Base-by-base conservation (phyloP, 306 rosid genomes). In the Trifolium subterraneum region DNA sequence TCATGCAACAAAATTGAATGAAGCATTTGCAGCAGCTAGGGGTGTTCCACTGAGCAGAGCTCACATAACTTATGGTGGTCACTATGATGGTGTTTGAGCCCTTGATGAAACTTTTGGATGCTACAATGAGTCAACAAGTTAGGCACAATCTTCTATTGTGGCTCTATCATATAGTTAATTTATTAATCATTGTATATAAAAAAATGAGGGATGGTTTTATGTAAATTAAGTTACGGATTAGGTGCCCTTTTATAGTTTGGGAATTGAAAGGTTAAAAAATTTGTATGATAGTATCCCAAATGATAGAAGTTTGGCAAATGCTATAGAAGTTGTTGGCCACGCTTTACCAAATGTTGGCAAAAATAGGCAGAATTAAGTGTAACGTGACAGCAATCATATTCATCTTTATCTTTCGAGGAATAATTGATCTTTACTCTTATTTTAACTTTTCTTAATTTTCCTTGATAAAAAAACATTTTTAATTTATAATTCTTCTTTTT, bases 11-110 rank as follows among this genome's bases (percentile, higher is more conserved):
- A 88, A 82, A 76, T 62, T 87, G 83, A 91, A 91, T 73, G 97
- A 84, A 64, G 90, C 90, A 66, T 78, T 88, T 39, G 74, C 97
- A 62, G 88, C 88, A 9, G 82, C 36, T 13, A 86, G 85, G 77
- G 93, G 88, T 22, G 81, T 86, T 64, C 91, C 88, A 52, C 45
- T 87, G 15, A 73, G 55, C 68, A 85, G 91, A 71, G 97, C 96
- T 68, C 92, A 82, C 44, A 86, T 91, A 38, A 89, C 92, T 31
- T 82, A 33, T 70, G 92, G 93, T 35, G 96, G 92, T 71, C 83
- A 78, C 80, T 87, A 81, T 55, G 91, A 82, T 22, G 83, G 70
- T 22, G 72, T 86, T 19, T 88, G 68, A 77, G 70, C 51, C 68
- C 39, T 16, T 45, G 25, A 9, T 54, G 56, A 56, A 68, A 33